Evolutionary conservation across 2,329 filamentous ascomycete species (phyloP), one percentile per base, ranked within the genome.

Genomic region (Balansia obtecta): DNA sequence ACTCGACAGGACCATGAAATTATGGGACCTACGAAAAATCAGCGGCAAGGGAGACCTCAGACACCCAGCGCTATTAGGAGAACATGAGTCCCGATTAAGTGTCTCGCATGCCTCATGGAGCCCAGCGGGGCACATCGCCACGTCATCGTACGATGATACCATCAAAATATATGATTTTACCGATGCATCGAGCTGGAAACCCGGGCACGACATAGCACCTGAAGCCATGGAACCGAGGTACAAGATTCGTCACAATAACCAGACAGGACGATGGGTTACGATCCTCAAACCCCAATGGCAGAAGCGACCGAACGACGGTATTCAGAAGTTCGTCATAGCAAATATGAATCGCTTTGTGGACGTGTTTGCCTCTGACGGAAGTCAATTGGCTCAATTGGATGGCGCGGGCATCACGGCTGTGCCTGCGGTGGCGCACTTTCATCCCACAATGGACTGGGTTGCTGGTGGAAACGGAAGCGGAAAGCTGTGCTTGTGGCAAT

Each of bases 281-380:
- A 95, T 79, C 34, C 65, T 75, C 63, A 94, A 75, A 76, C 93
- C 64, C 0, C 88, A 95, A 59, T 98, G 93, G 93, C 93, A 98
- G 65, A 73, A 79, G 33, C 76, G 79, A 44, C 91, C 93, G 0
- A 70, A 76, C 34, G 88, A 93, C 52, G 83, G 83, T 8, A 81
- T 94, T 5, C 84, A 95, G 55, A 88, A 91, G 54, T 89, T 98
- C 59, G 86, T 82, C 22, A 91, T 98, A 51, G 93, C 88, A 1
- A 98, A 97, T 58, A 97, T 97, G 93, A 95, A 95, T 63, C 81
- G 93, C 1, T 97, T 96, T 59, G 88, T 97, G 1, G 93, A 98
- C 61, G 78, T 98, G 0, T 98, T 86, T 64, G 85, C 85, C 0
- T 76, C 82, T 0, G 79, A 85, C 46, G 93, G 93, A 0, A 83